Conservation (phyloP, 78 protist genomes). For the Dictyostelium purpureum region DNA sequence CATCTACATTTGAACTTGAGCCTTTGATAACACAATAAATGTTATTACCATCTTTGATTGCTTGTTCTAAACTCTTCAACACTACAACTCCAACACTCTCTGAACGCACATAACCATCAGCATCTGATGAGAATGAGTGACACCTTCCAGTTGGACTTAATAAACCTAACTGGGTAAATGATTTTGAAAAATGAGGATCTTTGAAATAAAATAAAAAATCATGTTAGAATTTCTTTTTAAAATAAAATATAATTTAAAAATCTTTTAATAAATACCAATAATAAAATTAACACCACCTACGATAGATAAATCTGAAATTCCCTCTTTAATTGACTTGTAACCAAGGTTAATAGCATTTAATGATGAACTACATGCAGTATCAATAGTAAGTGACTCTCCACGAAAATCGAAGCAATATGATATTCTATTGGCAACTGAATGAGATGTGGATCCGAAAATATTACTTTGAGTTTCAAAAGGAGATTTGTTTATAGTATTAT, state of each 20-base stretch:
- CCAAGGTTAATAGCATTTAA: constrained; percentile 81
- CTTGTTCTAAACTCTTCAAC: not conserved
- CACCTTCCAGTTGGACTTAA: constrained; percentile 48
- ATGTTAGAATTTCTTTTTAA: too few relatives aligned
- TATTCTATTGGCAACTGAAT: not conserved
- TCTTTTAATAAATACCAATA: not conserved
- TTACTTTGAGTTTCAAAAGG: too few relatives aligned
- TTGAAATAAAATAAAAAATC: too few relatives aligned
- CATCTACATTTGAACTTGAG: constrained; percentile 72
- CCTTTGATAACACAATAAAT: constrained; percentile 63
- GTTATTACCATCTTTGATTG: constrained; percentile 34
- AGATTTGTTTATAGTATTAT: too few relatives aligned
- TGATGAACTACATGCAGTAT: constrained; percentile 92
- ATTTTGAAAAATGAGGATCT: too few relatives aligned
- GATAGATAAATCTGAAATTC: constrained; percentile 34
- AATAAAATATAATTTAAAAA: too few relatives aligned
- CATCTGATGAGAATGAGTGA: constrained; percentile 72
- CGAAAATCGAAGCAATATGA: constrained; percentile 24
- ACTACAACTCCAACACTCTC: constrained; percentile 86
- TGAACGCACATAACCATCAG: constrained; percentile 89
- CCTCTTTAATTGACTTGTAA: not conserved
- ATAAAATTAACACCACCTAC: constrained; percentile 20
- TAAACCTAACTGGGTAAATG: not conserved
- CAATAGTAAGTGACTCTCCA: constrained; percentile 85
- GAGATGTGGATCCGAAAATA: too few relatives aligned